Evolutionary conservation across 2,329 filamentous ascomycete species (phyloP), one percentile per base, ranked within the genome.

Genomic region (Aspergillus melleus): DNA sequence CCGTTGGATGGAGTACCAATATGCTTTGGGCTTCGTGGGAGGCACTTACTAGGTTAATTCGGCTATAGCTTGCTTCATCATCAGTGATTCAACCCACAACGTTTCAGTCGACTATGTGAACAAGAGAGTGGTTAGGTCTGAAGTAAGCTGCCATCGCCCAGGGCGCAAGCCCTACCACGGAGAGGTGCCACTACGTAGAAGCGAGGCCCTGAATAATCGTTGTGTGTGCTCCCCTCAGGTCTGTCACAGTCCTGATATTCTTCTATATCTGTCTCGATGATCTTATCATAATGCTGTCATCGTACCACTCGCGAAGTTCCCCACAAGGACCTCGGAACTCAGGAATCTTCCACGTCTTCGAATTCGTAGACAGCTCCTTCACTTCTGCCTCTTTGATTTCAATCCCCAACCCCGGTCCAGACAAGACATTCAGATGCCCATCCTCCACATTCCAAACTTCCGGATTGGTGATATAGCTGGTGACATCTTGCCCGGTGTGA

Each of bases 391-490:
- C 32, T 2, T 36, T 36, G 11, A 36, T 36, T 12, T 36, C 32
- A 36, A 56, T 84, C 79, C 6, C 83, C 85, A 0, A 80, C 82
- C 67, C 81, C 79, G 14, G 74, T 70, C 66, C 92, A 6, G 14
- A 19, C 19, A 30, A 26, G 9, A 56, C 19, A 14, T 49, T 24
- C 6, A 56, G 9, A n/a, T 50, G 14, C 2, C 54, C 54, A 14
- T 50, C 44, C 20, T n/a, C 12, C 26, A 50, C 54, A 1, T 44
- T 39, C 42, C 42, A 49, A 14, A 56, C 54, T 6, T 29, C 32
- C 3, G 32, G 8, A 24, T 56, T 49, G n/a, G 30, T 32, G 16
- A 56, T 49, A 24, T 56, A 49, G n/a, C 42, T 56, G 2, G 26
- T 46, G 16, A 56, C 16, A 11, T 56, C 42, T 1, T 46, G 32